Conservation (phyloP, 2,329 filamentous ascomycete species). For the Fusarium proliferatum region DNA sequence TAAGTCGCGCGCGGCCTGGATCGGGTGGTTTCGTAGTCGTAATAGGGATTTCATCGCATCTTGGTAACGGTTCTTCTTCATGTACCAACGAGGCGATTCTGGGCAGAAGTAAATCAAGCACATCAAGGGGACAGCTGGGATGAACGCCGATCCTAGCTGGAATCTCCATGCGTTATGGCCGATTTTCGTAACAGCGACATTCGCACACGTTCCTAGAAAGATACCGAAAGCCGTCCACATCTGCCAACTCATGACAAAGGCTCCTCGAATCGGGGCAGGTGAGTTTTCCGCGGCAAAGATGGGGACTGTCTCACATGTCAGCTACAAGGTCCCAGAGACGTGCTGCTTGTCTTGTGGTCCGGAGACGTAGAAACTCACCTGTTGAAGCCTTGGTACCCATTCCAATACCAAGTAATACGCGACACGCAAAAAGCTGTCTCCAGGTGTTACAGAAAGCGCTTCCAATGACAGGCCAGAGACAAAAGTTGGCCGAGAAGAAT, state of each 20-base stretch:
- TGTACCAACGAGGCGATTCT: constrained; percentile 73
- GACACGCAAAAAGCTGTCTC: constrained; percentile 76
- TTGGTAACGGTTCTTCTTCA: constrained; percentile 72
- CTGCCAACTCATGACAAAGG: constrained; percentile 86
- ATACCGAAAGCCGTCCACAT: constrained; percentile 74
- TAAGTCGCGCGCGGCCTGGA: constrained; percentile 70
- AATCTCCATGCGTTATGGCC: constrained; percentile 65
- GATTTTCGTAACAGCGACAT: constrained; percentile 59
- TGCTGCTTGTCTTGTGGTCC: background rate
- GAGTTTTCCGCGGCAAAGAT: constrained; percentile 82
- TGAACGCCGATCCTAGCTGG: constrained; percentile 73
- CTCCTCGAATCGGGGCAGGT: constrained; percentile 76
- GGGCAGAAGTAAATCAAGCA: constrained; percentile 73
- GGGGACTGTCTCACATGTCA: constrained; percentile 66
- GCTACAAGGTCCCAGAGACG: background rate
- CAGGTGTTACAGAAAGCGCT: constrained; percentile 77
- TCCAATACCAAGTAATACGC: constrained; percentile 79
- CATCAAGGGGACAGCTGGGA: constrained; percentile 66
- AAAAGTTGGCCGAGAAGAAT: constrained; percentile 79
- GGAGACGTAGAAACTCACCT: constrained; percentile 46
- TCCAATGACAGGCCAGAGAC: constrained; percentile 76
- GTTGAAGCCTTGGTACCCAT: constrained; percentile 80
- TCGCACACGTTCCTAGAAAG: constrained; percentile 69
- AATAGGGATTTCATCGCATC: constrained; percentile 69
- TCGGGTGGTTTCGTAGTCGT: constrained; percentile 62